Evolutionary conservation across 371 early-diverging fungal species (phyloP), one percentile per base, ranked within the genome.

Genomic region (Mucor mucedo): DNA sequence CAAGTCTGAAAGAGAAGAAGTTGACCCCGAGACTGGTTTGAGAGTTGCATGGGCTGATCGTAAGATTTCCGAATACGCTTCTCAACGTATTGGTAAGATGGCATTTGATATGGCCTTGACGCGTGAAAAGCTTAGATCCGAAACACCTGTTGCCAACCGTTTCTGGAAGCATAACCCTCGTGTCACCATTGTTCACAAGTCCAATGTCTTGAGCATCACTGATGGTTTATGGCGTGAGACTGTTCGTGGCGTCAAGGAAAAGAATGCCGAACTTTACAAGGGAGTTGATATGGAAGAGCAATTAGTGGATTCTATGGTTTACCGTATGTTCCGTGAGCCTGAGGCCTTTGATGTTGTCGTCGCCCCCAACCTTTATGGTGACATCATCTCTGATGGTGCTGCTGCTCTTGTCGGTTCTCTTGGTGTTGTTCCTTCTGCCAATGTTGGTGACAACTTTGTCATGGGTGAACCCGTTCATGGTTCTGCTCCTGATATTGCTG

Each of bases 401-500:
- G 98, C 97, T 29, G 98, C 96, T 14, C 73, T 98, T 16, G 98
- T 96, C 7, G 98, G 98, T 21, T 91, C 92, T 59, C 82, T 96
- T 58, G 98, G 98, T 49, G 84, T 98, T 39, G 96, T 98, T 35
- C 96, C 97, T 41, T 90, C 94, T 61, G 94, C 96, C 45, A 96
- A 96, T 66, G 94, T 96, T 8, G 97, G 97, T 55, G 95, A 94
- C 72, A 71, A 66, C 63, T 96, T 97, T 84, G 94, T 93, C 16
- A 85, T 97, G 54, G 96, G 95, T 57, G 98, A 97, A 70, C 98
- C 98, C 7, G 93, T 97, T 11, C 97, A 97, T 70, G 97, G 97
- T 14, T 94, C 94, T 14, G 97, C 96, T 10, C 97, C 97, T 3
- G 97, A 97, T 83, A 97, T 97, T 77, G 94, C 94, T 11, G 96